phyloP scores from a whole-genome alignment of 2,329 filamentous ascomycete species.

The Neofusicoccum sp. region DNA sequence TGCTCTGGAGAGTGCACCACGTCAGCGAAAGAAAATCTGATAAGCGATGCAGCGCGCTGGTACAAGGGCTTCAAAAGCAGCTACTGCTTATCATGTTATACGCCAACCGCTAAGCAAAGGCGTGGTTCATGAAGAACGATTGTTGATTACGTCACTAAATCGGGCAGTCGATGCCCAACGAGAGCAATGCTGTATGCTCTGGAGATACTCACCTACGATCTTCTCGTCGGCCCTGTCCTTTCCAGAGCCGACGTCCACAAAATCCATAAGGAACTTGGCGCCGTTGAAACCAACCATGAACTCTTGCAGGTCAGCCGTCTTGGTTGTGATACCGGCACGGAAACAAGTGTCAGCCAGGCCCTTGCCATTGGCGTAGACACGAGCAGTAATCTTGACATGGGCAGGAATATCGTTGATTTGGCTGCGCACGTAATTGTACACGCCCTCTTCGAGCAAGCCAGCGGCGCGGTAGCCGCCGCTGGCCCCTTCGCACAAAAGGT shows the following conservation, averaged over 20 bases:
- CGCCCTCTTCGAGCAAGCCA: slow-evolving; percentile 44
- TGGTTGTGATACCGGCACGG: slow-evolving; percentile 45
- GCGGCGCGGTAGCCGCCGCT: slow-evolving; percentile 54
- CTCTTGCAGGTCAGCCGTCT: slow-evolving; percentile 45
- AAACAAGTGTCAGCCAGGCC: slow-evolving; percentile 50
- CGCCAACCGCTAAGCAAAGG: too few relatives aligned
- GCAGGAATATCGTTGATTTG: slow-evolving; percentile 35
- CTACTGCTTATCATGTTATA: too few relatives aligned
- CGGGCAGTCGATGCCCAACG: too few relatives aligned
- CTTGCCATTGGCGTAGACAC: slow-evolving; percentile 55
- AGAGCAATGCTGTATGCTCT: background rate
- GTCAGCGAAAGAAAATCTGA: slow-evolving; percentile 20
- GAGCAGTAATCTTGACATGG: slow-evolving; percentile 49
- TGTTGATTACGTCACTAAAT: too few relatives aligned
- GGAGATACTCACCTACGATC: slow-evolving; percentile 45
- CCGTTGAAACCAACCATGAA: slow-evolving; percentile 58
- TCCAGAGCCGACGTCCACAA: slow-evolving; percentile 48
- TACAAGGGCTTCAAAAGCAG: too few relatives aligned
- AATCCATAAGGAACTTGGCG: slow-evolving; percentile 45
- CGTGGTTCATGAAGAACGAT: too few relatives aligned
- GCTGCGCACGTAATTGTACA: slow-evolving; percentile 44
- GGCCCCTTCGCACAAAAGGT: slow-evolving; percentile 50
- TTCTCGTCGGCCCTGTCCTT: slow-evolving; percentile 50
- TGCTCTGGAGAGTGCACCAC: slow-evolving; percentile 39
- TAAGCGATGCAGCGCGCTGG: background rate